These are phyloP conservation scores for Eucalyptus victrix DNA, from an alignment of 345 rosid genomes.

Conservation along the genomic window DNA sequence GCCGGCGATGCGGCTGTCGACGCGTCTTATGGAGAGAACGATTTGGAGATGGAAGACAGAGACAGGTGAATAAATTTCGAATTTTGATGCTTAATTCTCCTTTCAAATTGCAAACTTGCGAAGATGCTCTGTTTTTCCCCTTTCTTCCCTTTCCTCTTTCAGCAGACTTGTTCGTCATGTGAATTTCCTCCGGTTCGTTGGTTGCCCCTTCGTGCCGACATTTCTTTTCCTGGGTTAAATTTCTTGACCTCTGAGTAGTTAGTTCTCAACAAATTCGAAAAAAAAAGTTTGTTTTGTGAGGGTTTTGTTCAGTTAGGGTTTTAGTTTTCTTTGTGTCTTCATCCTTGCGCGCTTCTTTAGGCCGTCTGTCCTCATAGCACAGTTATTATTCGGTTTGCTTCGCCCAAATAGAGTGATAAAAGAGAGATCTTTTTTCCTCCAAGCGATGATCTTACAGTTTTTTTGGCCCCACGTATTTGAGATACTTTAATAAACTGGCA, in stretches of 20 bases:
- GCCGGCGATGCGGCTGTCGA: constrained; percentile 8
- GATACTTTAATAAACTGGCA: neutral
- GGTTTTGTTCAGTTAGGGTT: neutral
- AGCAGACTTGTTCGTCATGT: neutral
- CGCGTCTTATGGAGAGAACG: constrained; percentile 38
- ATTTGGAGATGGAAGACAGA: constrained; percentile 27
- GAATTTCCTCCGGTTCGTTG: neutral
- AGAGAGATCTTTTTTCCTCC: neutral
- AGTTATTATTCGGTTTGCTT: neutral
- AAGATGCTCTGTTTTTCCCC: neutral
- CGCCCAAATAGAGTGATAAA: neutral
- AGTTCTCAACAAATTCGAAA: neutral
- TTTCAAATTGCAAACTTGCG: neutral
- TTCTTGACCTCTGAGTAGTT: neutral
- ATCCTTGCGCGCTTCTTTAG: neutral
- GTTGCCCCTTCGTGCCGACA: neutral
- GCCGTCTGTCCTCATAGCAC: neutral
- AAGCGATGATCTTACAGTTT: neutral
- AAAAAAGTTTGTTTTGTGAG: neutral
- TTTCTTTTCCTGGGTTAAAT: neutral
- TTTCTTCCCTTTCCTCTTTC: neutral
- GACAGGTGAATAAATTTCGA: constrained; percentile 15
- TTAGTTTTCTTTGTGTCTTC: neutral
- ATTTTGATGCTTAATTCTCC: neutral
- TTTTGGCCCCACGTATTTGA: neutral